Base-by-base conservation (phyloP, 208 protist genomes). In the Trypanosoma conorhini region DNA sequence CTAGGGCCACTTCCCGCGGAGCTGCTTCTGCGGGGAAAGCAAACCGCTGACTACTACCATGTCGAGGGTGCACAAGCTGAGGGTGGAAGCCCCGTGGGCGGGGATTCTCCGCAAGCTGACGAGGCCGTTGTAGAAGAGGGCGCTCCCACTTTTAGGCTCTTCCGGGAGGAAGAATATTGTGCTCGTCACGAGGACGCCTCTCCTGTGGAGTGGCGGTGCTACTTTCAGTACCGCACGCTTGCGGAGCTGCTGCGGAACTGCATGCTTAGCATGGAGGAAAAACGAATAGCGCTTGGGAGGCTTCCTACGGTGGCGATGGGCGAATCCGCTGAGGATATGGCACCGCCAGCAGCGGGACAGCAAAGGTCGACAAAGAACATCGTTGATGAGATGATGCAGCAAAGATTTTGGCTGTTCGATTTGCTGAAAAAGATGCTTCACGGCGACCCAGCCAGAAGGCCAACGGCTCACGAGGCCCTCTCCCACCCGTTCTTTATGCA, bases 341-440 rank as follows among this genome's bases (percentile, higher is more conserved):
- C 42, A 19, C 60, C 59, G 13, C 15, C 62, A 55, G 71, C 35
- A 30, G 21, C 8, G 17, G 62, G 42, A 12, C 52, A 75, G 54
- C 28, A 55, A 31, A 75, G 26, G 22, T 67, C 69, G 5, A 72
- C 28, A 48, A 52, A 67, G 46, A 55, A 28, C 28, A 68, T 83
- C 40, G 67, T 82, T 30, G 80, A 79, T 13, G 89, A 89, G 60
- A 81, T 95, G 74, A 82, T 86, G 70, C 76, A 80, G 69, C 85
- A 92, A 67, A 87, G 89, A n/a, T 91, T 87, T 61, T 70, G 78
- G 33, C 72, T 95, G 17, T 93, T 82, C 63, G 87, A 92, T 60
- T 59, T 95, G 50, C 70, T 95, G 38, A 76, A 79, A 21, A 70
- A 76, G 10, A 80, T 95, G 50, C 80, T 95, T 62, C 61, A 88